Evolutionary conservation across 805 yeast species (phyloP).

Genomic region (Suhomyces faveliae): DNA sequence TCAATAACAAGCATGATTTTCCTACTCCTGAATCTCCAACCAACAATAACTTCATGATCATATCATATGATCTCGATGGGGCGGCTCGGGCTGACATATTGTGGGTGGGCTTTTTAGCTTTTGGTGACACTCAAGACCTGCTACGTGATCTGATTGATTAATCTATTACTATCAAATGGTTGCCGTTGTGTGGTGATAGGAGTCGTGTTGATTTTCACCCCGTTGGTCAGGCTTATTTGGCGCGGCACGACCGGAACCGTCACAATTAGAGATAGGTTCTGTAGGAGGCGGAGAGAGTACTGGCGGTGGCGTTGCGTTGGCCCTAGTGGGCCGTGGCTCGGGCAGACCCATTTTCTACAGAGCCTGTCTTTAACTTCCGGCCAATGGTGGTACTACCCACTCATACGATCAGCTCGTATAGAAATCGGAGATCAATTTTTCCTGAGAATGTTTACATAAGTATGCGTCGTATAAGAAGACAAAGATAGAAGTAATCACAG

Average conservation of each 20-base stretch:
- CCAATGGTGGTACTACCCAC: not conserved
- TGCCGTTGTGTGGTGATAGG: not conserved
- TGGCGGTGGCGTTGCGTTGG: not conserved
- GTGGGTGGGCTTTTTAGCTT: not conserved
- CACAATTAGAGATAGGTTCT: not conserved
- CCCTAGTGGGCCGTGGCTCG: not conserved
- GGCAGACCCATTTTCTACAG: not conserved
- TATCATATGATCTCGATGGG: constrained; percentile 75
- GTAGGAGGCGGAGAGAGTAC: not conserved
- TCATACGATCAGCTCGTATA: not conserved
- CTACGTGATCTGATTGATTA: not conserved
- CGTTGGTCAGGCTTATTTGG: not conserved
- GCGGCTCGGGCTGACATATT: constrained; percentile 59
- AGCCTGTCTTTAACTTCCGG: not conserved
- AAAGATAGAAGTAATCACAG: too few relatives aligned
- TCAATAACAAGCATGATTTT: constrained; percentile 81
- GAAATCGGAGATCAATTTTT: not conserved
- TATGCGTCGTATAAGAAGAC: too few relatives aligned
- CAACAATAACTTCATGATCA: constrained; percentile 85
- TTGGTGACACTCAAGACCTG: not conserved
- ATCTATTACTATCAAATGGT: not conserved
- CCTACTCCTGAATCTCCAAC: constrained; percentile 94
- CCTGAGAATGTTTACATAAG: too few relatives aligned
- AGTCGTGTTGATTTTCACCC: constrained; percentile 3
- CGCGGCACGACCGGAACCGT: not conserved